Evolutionary conservation across 2,329 filamentous ascomycete species (phyloP), one percentile per base, ranked within the genome.

Genomic region (Coniochaeta ligniaria): DNA sequence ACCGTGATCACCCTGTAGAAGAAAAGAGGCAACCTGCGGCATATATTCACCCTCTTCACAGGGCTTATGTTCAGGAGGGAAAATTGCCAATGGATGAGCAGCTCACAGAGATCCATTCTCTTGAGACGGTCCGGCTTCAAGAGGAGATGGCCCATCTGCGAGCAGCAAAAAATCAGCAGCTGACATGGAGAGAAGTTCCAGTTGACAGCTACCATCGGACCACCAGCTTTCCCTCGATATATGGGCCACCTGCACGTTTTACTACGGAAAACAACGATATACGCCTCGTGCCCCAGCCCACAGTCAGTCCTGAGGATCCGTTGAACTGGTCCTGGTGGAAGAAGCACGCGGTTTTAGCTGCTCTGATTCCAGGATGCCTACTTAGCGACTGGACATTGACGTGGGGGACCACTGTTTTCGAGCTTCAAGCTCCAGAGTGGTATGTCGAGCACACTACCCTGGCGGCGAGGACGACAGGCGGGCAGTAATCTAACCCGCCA

Each of bases 261-360:
- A 20, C 5, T 14, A 14, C 20, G 8, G 43, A 47, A 7, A 47
- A 47, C 8, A 20, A 22, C 20, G 43, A 20, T 9, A 26, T 11
- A 3, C 43, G 43, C 20, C 43, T 47, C 11, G n/a, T 26, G 6
- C 43, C 43, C 9, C 43, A 47, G 43, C 43, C 43, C 2, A 47
- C 43, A 26, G 59, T 60, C 26, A 63, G 62, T 47, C 60, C 61
- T 4, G 61, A 63, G 28, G 64, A 64, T 47, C 64, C 64, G 6
- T 60, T 66, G 54, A 64, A 66, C 60, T 66, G 64, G 64, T 63
- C 64, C 3, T 66, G 60, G 62, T 16, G 20, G 14, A 64, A 64
- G 57, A 64, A 64, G 36, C 64, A 66, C 28, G 26, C 52, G 3
- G 61, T 66, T 11, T 58, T 66, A 54, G 31, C 63, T 20, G 57